Evolutionary conservation across 345 rosid species (phyloP), one percentile per base, ranked within the genome.

Genomic region (Kernera saxatilis): DNA sequence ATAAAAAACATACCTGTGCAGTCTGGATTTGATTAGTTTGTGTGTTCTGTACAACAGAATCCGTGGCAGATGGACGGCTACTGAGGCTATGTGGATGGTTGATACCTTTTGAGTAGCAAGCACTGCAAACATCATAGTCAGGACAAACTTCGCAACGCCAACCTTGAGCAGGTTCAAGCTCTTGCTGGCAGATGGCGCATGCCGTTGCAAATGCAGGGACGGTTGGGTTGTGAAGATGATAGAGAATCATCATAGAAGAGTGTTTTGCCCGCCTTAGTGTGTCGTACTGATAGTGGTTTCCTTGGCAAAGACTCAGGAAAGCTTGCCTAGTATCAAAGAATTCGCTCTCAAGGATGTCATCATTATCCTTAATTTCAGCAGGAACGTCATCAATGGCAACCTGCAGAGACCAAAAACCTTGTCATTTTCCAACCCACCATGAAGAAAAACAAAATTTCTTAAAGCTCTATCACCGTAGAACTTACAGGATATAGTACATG

Each of bases 281-380:
- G 74, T 93, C 99, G 72, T 87, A 93, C 77, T 93, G 99, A 81
- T 93, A 93, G 83, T 93, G 99, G 81, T 95, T 95, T 65, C 94
- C 99, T 80, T 95, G 98, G 78, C 99, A 95, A 39, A 95, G 96
- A 85, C 96, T 95, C 78, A 95, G 73, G 80, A 95, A 95, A 72
- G 99, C 98, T 77, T 95, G 98, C 77, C 99, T 90, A 46, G 98
- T 95, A 60, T 95, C 98, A 76, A 95, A 95, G 78, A 92, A 95
- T 70, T 95, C 97, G 62, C 97, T 91, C 84, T 94, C 98, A n/a
- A 94, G 97, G 75, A 94, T 92, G 73, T 79, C 98, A 74, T 94
- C 98, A 76, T 75, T 82, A 76, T 92, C 99, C 79, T 82, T 90
- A 48, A 87, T 94, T 71, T 89, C 98, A 46, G 71, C 75, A 43